Conservation (phyloP, 2,329 filamentous ascomycete genomes). For the Amesomyces nigricolor region DNA sequence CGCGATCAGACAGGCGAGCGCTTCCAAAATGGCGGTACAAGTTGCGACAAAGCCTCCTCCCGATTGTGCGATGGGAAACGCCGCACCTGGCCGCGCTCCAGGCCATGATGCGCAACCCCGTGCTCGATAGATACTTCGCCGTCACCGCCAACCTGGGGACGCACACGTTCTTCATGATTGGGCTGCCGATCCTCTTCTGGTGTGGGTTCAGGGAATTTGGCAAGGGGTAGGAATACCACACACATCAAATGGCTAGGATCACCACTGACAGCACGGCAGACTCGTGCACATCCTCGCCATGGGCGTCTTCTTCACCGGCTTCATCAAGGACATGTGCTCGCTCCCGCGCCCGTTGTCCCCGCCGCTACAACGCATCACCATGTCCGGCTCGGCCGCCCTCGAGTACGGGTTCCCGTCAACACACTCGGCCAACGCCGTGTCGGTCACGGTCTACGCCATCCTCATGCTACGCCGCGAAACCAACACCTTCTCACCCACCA, state of each 20-base stretch:
- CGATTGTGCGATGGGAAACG: conserved; percentile 89
- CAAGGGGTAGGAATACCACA: conserved; percentile 62
- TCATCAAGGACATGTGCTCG: conserved; percentile 90
- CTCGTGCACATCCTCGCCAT: conserved; percentile 70
- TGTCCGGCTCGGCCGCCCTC: conserved; percentile 90
- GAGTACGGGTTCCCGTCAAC: conserved; percentile 98
- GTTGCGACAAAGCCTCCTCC: conserved; percentile 74
- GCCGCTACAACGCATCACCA: conserved; percentile 88
- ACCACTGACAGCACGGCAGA: conserved; percentile 33
- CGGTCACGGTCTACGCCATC: conserved; percentile 80
- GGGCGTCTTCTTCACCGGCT: conserved; percentile 83
- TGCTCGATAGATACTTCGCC: conserved; percentile 93
- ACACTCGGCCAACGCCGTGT: conserved; percentile 94
- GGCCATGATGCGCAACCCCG: conserved; percentile 69
- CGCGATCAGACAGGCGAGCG: conserved; percentile 63
- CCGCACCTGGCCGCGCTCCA: conserved; percentile 88
- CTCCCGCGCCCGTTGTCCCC: conserved; percentile 88
- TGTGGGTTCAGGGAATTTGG: conserved; percentile 81
- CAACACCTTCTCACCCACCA: conserved; percentile 54
- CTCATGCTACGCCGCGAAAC: conserved; percentile 62
- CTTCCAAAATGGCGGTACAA: conserved; percentile 86
- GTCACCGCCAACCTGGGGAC: conserved; percentile 94
- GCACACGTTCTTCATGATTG: conserved; percentile 98
- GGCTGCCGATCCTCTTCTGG: conserved; percentile 93
- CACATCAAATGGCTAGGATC: background rate